Percentiles rank a stretch among this genome's conserved stretches.
These are phyloP conservation scores for Avena atlantica DNA, from an alignment of 176 grass and related monocot genomes.

Conservation along the genomic window DNA sequence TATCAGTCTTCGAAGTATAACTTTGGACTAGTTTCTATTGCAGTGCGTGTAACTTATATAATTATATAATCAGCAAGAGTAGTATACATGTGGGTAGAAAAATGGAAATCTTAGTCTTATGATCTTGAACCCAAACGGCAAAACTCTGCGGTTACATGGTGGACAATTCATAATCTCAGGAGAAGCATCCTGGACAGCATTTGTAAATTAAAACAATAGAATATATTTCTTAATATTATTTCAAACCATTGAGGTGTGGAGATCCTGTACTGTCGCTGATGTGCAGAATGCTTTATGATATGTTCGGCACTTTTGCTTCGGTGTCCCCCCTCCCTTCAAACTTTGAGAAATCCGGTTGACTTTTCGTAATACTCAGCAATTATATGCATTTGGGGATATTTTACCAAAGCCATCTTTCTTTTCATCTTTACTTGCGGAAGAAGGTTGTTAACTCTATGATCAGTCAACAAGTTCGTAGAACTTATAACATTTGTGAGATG, in stretches of 20 bases:
- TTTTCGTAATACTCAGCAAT: background rate
- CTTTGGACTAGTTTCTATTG: background rate
- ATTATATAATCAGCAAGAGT: background rate
- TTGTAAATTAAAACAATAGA: background rate
- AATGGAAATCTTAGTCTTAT: background rate
- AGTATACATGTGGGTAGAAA: background rate
- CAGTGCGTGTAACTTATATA: background rate
- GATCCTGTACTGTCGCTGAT: background rate
- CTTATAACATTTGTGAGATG: background rate
- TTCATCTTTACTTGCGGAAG: background rate
- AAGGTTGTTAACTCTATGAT: background rate
- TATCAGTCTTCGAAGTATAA: background rate
- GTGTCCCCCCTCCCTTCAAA: too few relatives aligned
- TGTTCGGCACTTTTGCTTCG: background rate
- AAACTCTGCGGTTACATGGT: background rate
- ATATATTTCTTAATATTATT: background rate
- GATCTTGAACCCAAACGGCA: background rate
- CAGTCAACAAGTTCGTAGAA: background rate
- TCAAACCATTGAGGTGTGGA: background rate
- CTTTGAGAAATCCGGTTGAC: background rate
- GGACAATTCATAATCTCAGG: background rate
- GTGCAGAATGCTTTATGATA: background rate
- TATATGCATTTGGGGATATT: background rate
- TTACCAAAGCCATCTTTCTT: background rate
- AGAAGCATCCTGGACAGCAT: background rate